Base-by-base conservation (phyloP, 164 flowering plant genomes). In the Saururus chinensis region DNA sequence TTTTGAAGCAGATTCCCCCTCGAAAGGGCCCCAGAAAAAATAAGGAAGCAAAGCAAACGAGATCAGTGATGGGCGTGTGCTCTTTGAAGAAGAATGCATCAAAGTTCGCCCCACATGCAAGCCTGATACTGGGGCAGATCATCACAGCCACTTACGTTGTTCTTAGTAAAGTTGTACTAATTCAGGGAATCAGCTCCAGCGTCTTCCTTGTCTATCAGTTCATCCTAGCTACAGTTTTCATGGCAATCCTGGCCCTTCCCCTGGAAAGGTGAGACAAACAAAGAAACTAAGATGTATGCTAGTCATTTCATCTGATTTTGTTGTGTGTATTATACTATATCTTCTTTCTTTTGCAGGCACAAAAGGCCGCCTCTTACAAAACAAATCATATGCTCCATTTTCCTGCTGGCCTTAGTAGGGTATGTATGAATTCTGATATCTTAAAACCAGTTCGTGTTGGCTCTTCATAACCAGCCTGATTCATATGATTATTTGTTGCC, bases 321-420 rank as follows among this genome's bases (percentile, higher is more conserved):
- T 9, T 16, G 0, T 19, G 10, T 35, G 4, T 3, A 35, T 35
- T 2, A 14, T 16, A 17, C 1, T 10, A 13, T 11, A 6, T 55
- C 4, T 23, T 20, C 24, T 22, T 54, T 14, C 21, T 25, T 4
- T 37, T 60, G 58, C 68, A 70, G 68, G 41, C 65, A 57, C 22
- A 70, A 56, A n/a, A 64, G 66, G 57, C 68, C 68, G 30, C 65
- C 68, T 20, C 65, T 70, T 6, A 56, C 68, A 26, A 49, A 26
- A 54, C 20, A 51, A 37, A 70, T 70, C 22, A 49, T 61, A 40
- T 51, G 57, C n/a, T 53, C 65, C 61, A 70, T 70, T 56, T 70
- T 70, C 51, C 45, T 70, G 10, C 41, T 70, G 61, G 73, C 73
- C 56, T 57, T 70, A 24, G 52, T 70, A 30, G 73, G 73, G 73